Evolutionary conservation across 371 early-diverging fungal genomes (phyloP).

Genomic region (Lichtheimia hyalospora): DNA sequence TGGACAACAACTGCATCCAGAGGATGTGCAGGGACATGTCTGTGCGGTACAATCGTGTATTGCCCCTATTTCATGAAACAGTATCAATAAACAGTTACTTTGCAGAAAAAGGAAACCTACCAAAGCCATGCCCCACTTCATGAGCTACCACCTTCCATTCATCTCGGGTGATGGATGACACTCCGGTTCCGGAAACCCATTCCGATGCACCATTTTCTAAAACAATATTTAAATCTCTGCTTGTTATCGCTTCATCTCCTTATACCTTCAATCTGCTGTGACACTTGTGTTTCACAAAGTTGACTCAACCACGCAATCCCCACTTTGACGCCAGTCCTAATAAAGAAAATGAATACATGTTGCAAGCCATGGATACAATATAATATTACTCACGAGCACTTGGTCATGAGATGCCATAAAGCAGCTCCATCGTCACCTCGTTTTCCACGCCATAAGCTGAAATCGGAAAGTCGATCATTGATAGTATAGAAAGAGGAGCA

Average conservation of each 20-base stretch:
- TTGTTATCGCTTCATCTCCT: neutral
- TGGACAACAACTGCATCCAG: slow-evolving; percentile 73
- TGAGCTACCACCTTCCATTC: slow-evolving; percentile 98
- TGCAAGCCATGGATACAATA: no score
- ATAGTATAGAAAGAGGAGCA: slow-evolving; percentile 78
- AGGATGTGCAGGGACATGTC: slow-evolving; percentile 59
- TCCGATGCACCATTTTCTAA: slow-evolving; percentile 43
- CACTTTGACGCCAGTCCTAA: slow-evolving; percentile 78
- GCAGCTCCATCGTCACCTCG: slow-evolving; percentile 71
- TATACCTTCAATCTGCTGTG: slow-evolving; percentile 43
- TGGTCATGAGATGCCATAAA: slow-evolving; percentile 94
- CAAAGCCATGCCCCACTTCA: slow-evolving; percentile 91
- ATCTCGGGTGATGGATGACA: slow-evolving; percentile 79
- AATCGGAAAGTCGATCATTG: slow-evolving; percentile 82
- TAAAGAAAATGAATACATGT: no score
- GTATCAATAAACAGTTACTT: neutral
- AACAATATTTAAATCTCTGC: neutral
- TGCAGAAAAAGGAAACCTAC: slow-evolving; percentile 18
- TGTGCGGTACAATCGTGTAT: slow-evolving; percentile 70
- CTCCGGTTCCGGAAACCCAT: slow-evolving; percentile 84
- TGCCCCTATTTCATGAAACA: slow-evolving; percentile 21
- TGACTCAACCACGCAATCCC: slow-evolving; percentile 93
- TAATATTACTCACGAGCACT: slow-evolving; percentile 59
- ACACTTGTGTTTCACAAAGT: slow-evolving; percentile 67
- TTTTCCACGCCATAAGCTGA: slow-evolving; percentile 87